phyloP scores from a whole-genome alignment of 345 rosid genomes.

The Boechera divaricarpa region DNA sequence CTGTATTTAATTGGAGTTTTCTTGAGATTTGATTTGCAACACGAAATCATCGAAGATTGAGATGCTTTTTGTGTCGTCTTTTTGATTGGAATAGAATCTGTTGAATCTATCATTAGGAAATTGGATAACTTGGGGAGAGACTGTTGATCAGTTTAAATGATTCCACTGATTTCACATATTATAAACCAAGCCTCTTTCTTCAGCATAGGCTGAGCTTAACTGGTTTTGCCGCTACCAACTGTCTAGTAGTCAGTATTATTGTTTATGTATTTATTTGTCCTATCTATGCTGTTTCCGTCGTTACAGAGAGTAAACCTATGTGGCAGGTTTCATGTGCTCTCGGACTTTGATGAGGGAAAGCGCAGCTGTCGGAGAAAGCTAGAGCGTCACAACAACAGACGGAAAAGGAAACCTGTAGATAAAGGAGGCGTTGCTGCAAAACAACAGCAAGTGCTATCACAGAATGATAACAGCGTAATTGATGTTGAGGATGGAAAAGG shows the following conservation, averaged over 20 bases:
- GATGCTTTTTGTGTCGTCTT: background rate
- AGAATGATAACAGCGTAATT: conserved; percentile 48
- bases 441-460: conserved; percentile 50
- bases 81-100: conserved; percentile 19
- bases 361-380: conserved; percentile 93
- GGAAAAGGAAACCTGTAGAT: conserved; percentile 71
- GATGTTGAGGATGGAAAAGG: conserved; percentile 79
- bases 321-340: conserved; percentile 79
- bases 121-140: conserved; percentile 7
- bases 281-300: background rate
- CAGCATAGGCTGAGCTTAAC: conserved; percentile 15
- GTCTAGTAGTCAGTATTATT: conserved; percentile 11
- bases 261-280: background rate
- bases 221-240: background rate
- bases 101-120: conserved; percentile 21
- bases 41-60: background rate
- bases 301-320: conserved; percentile 19
- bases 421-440: conserved; percentile 49
- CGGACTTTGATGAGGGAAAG: conserved; percentile 93
- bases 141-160: conserved; percentile 21
- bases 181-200: conserved; percentile 23
- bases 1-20: conserved; percentile 6
- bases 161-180: conserved; percentile 11
- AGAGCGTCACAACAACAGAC: conserved; percentile 86
- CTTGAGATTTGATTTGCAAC: conserved; percentile 5